A percentile compares a stretch with the other conserved stretches of the same genome.
Conservation (phyloP, 1,139 yeast species). For the Candida sp. region DNA sequence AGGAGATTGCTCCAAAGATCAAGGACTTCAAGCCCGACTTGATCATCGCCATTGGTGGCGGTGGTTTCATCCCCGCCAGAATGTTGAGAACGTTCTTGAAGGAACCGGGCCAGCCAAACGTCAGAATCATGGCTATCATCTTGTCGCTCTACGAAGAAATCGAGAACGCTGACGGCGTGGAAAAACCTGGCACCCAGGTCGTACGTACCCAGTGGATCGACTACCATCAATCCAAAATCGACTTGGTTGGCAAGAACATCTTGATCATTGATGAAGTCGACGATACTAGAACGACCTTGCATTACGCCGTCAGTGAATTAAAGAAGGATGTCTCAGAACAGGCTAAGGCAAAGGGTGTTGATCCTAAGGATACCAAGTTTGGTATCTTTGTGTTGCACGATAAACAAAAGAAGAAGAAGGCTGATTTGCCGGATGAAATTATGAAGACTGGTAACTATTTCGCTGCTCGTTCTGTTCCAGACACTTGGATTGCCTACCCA, state of each 20-base stretch:
- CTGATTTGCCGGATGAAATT: slow-evolving; percentile 70
- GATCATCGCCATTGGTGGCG: slow-evolving; percentile 92
- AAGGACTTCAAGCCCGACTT: slow-evolving; percentile 79
- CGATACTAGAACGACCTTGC: slow-evolving; percentile 94
- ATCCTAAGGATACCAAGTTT: slow-evolving; percentile 67
- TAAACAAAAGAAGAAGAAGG: slow-evolving; percentile 88
- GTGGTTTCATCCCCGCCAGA: slow-evolving; percentile 97
- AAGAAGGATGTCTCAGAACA: slow-evolving; percentile 77
- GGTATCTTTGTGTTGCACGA: slow-evolving; percentile 94
- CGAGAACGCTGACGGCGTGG: slow-evolving; percentile 56
- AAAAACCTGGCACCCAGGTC: slow-evolving; percentile 77
- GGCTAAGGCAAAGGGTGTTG: slow-evolving; percentile 52
- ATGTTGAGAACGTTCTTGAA: slow-evolving; percentile 91
- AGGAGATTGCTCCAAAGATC: slow-evolving; percentile 76
- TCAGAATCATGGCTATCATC: slow-evolving; percentile 94
- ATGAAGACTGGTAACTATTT: slow-evolving; percentile 73
- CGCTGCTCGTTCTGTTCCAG: slow-evolving; percentile 92
- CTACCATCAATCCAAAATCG: slow-evolving; percentile 66
- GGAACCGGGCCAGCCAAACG: slow-evolving; percentile 84
- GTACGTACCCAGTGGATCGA: slow-evolving; percentile 97
- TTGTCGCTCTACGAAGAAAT: slow-evolving; percentile 88
- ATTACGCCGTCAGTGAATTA: slow-evolving; percentile 87
- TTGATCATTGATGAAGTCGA: slow-evolving; percentile 94
- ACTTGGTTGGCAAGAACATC: slow-evolving; percentile 79
- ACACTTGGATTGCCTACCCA: slow-evolving; percentile 97